These are phyloP conservation scores for Candida pseudoviswanathii DNA, from an alignment of 1,139 yeast species.

Conservation along the genomic window DNA sequence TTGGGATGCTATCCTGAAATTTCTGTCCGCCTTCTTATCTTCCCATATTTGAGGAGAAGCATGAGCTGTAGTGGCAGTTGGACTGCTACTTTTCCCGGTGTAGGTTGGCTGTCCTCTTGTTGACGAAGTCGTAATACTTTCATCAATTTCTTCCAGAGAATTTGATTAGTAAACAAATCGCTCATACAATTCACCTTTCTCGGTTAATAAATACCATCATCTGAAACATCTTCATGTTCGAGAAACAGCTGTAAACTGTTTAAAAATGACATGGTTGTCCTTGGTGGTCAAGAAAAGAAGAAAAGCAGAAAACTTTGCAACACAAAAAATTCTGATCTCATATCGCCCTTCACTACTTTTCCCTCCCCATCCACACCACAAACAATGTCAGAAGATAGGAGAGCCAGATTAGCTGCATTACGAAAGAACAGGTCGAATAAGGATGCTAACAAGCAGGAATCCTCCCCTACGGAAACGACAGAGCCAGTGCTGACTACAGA, in stretches of 20 bases:
- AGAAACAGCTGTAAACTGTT: conserved; percentile 14
- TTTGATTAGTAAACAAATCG: conserved; percentile 1
- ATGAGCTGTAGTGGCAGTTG: neutral
- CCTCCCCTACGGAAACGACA: too few relatives aligned
- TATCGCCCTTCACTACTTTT: too few relatives aligned
- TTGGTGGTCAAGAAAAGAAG: neutral
- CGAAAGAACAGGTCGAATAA: conserved; percentile 19
- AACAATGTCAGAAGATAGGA: conserved; percentile 19
- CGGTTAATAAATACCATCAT: conserved; percentile 13
- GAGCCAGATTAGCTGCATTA: conserved; percentile 26
- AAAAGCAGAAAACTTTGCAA: conserved; percentile 10
- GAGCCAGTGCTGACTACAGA: neutral
- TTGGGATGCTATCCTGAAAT: neutral
- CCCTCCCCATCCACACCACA: neutral
- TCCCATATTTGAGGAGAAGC: neutral
- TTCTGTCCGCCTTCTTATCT: neutral
- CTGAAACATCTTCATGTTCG: conserved; percentile 9
- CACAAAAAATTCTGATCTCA: neutral
- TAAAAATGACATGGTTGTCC: conserved; percentile 15
- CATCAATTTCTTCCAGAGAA: neutral
- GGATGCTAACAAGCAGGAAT: neutral
- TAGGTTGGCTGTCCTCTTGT: neutral
- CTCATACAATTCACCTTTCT: neutral
- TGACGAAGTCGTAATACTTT: neutral
- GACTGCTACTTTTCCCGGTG: neutral